Evolutionary conservation across 2,329 filamentous ascomycete species (phyloP), one percentile per base, ranked within the genome.

Genomic region (Periconia sp.): DNA sequence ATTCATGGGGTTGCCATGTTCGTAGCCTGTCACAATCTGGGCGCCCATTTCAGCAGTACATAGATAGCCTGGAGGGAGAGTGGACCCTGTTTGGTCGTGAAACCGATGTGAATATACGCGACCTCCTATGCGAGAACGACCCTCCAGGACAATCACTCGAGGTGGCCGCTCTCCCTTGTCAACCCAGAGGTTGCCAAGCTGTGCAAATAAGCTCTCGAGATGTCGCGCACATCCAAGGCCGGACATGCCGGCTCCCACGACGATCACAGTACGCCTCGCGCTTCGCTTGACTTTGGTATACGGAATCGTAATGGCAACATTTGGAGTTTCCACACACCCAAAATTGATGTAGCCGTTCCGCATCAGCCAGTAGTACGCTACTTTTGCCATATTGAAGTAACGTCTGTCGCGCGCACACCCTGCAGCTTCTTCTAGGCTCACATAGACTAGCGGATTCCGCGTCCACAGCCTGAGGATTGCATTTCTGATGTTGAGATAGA

Each of bases 11-110:
- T 99, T 99, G 17, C 95, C 95, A 60, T 91, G 85, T 61, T 97
- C 92, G 70, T 97, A 99, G 0, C 94, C 94, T 33, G 95, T 97
- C 56, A 99, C 92, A 55, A 99, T 97, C 81, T 99, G 96, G 51
- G 93, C 94, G 27, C 94, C 94, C 87, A 97, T 95, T 72, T 99
- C 94, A 31, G 91, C 94, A 18, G 92, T 97, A 67, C 88, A 89
- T 47, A 76, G 83, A 71, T 81, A 84, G 74, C 79, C 69, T 60
- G 79, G 65, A 69, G 80, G 75, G 69, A 85, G 62, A 59, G 76
- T 74, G 67, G 79, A 69, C 52, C 79, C 74, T 71, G 83, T 72
- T 78, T 88, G 77, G 77, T 85, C 81, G 79, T 77, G 78, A 55
- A 87, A 73, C 45, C 83, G 84, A 69, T 88, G 91, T 49, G 94